A percentile compares a stretch with the other conserved stretches of the same genome.
phyloP scores from a whole-genome alignment of 2,329 filamentous ascomycete species.

The Epicoccum sorghinum region DNA sequence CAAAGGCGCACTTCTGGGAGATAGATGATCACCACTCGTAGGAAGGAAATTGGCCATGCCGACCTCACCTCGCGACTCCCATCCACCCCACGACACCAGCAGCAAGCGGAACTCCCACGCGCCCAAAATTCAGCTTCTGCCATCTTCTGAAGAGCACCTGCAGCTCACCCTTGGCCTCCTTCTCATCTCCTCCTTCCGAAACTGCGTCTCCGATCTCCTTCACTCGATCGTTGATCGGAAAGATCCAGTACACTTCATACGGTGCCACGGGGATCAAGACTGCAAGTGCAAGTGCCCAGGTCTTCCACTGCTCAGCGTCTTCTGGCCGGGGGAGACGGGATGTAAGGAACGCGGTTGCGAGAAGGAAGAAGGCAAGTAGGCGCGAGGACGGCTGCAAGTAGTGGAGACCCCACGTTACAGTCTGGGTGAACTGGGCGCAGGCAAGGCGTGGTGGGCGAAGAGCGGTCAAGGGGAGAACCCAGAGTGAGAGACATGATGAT shows the following conservation, averaged over 20 bases:
- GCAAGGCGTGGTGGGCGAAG: conserved; percentile 1
- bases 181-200: background rate
- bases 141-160: conserved; percentile 3
- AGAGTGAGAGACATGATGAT: conserved; percentile 16
- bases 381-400: conserved; percentile 14
- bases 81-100: too few species aligned
- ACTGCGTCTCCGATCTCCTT: conserved; percentile 1
- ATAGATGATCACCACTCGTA: too few species aligned
- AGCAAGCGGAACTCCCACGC: too few species aligned
- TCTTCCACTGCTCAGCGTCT: background rate
- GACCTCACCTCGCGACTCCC: too few species aligned
- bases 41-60: too few species aligned
- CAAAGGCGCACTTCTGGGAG: too few species aligned
- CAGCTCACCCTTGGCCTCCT: background rate
- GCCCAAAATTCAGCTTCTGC: background rate
- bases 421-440: conserved; percentile 8
- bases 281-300: conserved; percentile 3
- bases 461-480: conserved; percentile 6
- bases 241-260: conserved; percentile 13
- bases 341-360: background rate
- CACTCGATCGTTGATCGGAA: conserved; percentile 14
- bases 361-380: background rate
- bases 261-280: conserved; percentile 2
- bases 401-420: conserved; percentile 8
- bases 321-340: background rate